These are phyloP conservation scores for Spergularia azorica DNA, from an alignment of 179 eudicot genomes.

Conservation along the genomic window DNA sequence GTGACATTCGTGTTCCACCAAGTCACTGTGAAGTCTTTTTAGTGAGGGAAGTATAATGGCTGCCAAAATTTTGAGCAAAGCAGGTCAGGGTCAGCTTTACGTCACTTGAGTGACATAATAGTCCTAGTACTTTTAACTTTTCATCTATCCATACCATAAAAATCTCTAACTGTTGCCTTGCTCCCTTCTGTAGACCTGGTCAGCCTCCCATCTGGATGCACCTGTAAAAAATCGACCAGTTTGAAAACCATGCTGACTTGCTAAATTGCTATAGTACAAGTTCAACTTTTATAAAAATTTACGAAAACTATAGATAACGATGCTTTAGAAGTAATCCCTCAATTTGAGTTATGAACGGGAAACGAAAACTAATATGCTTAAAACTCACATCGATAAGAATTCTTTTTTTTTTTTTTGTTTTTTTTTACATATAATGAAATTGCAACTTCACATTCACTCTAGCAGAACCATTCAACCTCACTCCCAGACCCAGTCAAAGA, in stretches of 20 bases:
- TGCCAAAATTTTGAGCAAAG: slow-evolving; percentile 31
- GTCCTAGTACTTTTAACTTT: not conserved
- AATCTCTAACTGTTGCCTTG: slow-evolving; percentile 68
- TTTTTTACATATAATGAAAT: not conserved
- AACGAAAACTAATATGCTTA: not conserved
- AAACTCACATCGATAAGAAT: not conserved
- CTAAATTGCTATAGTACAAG: not conserved
- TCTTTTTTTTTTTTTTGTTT: not conserved
- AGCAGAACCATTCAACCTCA: not conserved
- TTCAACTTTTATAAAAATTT: too few species aligned
- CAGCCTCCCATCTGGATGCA: slow-evolving; percentile 57
- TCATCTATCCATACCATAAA: slow-evolving; percentile 53
- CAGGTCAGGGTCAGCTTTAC: slow-evolving; percentile 6
- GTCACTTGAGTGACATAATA: not conserved
- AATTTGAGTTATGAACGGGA: not conserved
- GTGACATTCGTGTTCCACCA: slow-evolving; percentile 40
- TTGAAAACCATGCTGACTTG: not conserved
- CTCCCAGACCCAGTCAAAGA: not conserved
- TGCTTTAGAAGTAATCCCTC: not conserved
- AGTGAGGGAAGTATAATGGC: slow-evolving; percentile 82
- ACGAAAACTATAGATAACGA: too few species aligned
- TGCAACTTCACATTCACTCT: not conserved
- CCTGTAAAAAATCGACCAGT: slow-evolving; percentile 41
- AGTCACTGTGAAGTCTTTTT: slow-evolving; percentile 58
- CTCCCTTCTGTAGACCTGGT: slow-evolving; percentile 52